Evolutionary conservation across 2,329 filamentous ascomycete genomes (phyloP), one percentile per base, ranked within the genome.

Genomic region (Westerdykella sp.): DNA sequence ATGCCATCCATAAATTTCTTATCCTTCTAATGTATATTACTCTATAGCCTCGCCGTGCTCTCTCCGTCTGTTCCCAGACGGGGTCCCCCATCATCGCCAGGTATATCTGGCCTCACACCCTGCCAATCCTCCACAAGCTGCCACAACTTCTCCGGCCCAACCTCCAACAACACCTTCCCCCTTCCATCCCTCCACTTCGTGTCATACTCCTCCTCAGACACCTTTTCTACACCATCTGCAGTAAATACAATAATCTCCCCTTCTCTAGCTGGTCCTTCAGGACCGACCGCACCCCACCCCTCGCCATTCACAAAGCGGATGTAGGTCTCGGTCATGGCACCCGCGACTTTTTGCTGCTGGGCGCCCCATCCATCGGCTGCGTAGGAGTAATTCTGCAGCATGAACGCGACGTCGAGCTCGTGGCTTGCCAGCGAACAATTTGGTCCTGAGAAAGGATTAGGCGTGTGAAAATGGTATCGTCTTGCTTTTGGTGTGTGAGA

Each of bases 381-480:
- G 9, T 51, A 45, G 21, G 54, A 48, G 31, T 54, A 64, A 34
- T 60, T 61, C 22, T 54, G 49, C 9, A 66, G 42, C 6, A 66
- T 45, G 34, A 54, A 55, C 1, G 53, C 57, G 16, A 65, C 53
- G 40, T 66, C 63, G 7, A 62, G 48, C 44, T 64, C 59, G 30
- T 66, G 63, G 6, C 48, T 52, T 6, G 60, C 45, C 2, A 59
- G 36, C 1, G 49, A 49, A 22, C 50, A 50, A 39, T 47, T 57
- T 1, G 35, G 12, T 1, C 61, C 61, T 7, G 53, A 36, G 16
- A 62, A 46, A 3, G 61, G 60, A 32, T 64, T 66, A 1, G 48
- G 42, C 11, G 53, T 40, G 37, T 63, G 56, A 44, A 65, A 63
- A 39, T 62, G 56, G 31, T 62, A 64, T 16, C 53, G 40, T 11